A percentile compares a stretch with the other conserved stretches of the same genome.
Conservation (phyloP, 352 stramenopile species). For the Phytophthora europaea region DNA sequence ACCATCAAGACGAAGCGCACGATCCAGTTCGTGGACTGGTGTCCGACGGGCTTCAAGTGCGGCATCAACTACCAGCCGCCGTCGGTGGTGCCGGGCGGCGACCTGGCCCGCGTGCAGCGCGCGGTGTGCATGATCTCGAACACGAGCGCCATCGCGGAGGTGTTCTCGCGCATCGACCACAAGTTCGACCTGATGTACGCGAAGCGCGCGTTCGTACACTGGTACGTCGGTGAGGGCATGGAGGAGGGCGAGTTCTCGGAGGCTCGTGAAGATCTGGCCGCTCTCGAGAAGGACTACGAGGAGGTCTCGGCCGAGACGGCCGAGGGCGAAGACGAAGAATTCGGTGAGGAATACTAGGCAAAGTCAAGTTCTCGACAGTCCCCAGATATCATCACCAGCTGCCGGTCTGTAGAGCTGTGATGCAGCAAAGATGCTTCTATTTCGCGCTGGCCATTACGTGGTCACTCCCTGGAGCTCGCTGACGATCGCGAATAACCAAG, state of each 20-base stretch:
- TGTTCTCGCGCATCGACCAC: conserved; percentile 97
- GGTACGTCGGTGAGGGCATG: conserved; percentile 99
- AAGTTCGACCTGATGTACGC: conserved; percentile 99
- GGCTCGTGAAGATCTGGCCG: conserved; percentile 97
- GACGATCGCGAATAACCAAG: conserved; percentile 16
- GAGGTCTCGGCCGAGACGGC: conserved; percentile 97
- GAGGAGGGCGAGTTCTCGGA: conserved; percentile 99
- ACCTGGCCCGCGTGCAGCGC: conserved; percentile 96
- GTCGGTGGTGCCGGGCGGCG: conserved; percentile 94
- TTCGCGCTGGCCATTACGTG: conserved; percentile 16
- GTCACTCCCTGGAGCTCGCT: conserved; percentile 10
- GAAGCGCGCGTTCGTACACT: conserved; percentile 99
- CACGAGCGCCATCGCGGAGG: conserved; percentile 98
- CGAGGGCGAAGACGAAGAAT: conserved; percentile 94
- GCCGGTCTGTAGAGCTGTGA: conserved; percentile 29
- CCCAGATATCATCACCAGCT: conserved; percentile 22
- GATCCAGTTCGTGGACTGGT: conserved; percentile 99
- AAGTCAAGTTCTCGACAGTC: conserved; percentile 1
- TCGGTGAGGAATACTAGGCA: conserved; percentile 87
- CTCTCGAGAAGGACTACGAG: conserved; percentile 99
- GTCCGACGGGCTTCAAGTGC: conserved; percentile 98
- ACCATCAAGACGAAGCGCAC: conserved; percentile 99
- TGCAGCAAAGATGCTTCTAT: conserved; percentile 17
- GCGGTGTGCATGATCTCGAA: conserved; percentile 99
- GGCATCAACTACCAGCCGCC: conserved; percentile 95